Evolutionary conservation across 2,329 filamentous ascomycete species (phyloP), one percentile per base, ranked within the genome.

Genomic region (Elsinoe fawcettii): DNA sequence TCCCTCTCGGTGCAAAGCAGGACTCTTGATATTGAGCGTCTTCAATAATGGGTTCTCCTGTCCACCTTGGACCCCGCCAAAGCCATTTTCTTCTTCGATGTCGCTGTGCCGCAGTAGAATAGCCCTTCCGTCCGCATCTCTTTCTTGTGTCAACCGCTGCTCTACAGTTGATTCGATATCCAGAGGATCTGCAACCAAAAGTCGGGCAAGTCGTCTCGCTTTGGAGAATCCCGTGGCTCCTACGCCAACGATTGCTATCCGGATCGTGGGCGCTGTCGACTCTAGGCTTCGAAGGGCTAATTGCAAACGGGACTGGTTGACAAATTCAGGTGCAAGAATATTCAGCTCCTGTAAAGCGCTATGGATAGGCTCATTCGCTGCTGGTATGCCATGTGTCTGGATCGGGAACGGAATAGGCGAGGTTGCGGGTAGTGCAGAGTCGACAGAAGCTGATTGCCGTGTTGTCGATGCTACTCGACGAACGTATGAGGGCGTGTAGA

Each of bases 261-360:
- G 71, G 44, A 81, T 74, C 8, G 81, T 73, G 2, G 80, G 76
- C 60, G 74, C 70, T 47, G 77, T 72, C 22, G 74, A 76, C 64
- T 82, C 80, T 61, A 85, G 66, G 20, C 86, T 84, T 61, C 82
- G 79, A 20, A 89, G 72, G 11, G 87, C 87, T 63, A 92, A 79
- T 69, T 88, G 85, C 46, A 91, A 68, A 57, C 85, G 78, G 27
- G 86, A 82, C n/a, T 85, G 77, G 65, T 86, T 86, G 55, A 87
- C 77, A 63, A 84, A 79, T 58, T 77, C 79, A 22, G 81, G 77
- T 1, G 83, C 82, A 51, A 80, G 74, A 54, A 79, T 80, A 64
- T 86, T 78, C 2, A 92, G 75, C 20, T 80, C 77, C 1, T 77
- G 69, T 0, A 91, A 74, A 2, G 81, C 75, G 43, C 77, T 71